Evolutionary conservation across 2,329 filamentous ascomycete species (phyloP).

Genomic region (Hypoxylon sp.): DNA sequence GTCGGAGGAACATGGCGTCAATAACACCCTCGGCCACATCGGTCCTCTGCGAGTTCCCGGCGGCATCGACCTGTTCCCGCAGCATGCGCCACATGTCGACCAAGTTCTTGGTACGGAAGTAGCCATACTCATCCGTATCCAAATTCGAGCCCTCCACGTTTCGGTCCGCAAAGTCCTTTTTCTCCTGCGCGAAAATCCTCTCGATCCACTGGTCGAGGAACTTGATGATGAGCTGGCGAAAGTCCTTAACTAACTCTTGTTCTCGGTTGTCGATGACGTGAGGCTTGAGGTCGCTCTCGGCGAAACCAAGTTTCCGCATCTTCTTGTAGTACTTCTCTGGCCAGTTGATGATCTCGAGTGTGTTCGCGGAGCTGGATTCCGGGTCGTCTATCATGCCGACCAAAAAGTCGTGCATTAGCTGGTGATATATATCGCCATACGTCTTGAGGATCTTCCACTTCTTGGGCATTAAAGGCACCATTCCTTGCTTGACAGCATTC

Average conservation of each 20-base stretch:
- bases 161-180: constrained; percentile 82
- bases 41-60: constrained; percentile 83
- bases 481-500: constrained; percentile 92
- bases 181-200: constrained; percentile 86
- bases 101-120: constrained; percentile 91
- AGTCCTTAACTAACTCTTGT: constrained; percentile 90
- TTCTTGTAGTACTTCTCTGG: constrained; percentile 96
- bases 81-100: constrained; percentile 98
- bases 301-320: constrained; percentile 90
- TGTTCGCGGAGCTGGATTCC: constrained; percentile 85
- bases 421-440: constrained; percentile 91
- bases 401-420: constrained; percentile 95
- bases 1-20: constrained; percentile 92
- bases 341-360: constrained; percentile 94
- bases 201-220: constrained; percentile 98
- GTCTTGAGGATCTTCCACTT: constrained; percentile 97
- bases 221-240: constrained; percentile 93
- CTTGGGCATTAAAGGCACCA: constrained; percentile 91
- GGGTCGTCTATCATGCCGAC: constrained; percentile 85
- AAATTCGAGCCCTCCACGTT: constrained; percentile 80
- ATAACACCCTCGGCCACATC: constrained; percentile 96
- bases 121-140: constrained; percentile 88
- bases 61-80: constrained; percentile 89
- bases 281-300: constrained; percentile 80
- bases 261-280: constrained; percentile 93